Conservation (phyloP, 495 filamentous ascomycete species). For the Penicillium fimorum region DNA sequence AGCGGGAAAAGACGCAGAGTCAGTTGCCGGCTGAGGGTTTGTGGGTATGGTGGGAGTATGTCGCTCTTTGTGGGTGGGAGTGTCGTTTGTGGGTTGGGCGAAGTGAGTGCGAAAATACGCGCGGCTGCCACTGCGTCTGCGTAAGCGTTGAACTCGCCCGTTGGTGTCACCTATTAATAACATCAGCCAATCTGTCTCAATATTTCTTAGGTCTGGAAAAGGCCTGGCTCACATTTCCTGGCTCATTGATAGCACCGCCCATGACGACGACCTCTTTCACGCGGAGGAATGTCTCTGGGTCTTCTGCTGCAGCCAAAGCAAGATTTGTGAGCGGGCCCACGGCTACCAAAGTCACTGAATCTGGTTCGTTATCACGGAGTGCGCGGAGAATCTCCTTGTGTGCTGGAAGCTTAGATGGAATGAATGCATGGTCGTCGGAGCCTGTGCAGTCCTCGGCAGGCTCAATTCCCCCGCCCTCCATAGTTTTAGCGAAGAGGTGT, state of each 20-base stretch:
- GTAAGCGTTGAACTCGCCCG: conserved; percentile 81
- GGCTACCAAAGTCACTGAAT: conserved; percentile 85
- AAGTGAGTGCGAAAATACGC: conserved; percentile 85
- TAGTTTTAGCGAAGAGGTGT: conserved; percentile 63
- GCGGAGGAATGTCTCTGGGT: conserved; percentile 80
- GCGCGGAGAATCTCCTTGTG: conserved; percentile 83
- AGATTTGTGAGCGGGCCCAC: conserved; percentile 91
- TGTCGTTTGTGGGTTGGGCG: conserved; percentile 63
- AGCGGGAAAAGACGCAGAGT: conserved; percentile 82
- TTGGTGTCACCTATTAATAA: conserved; percentile 59
- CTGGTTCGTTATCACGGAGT: conserved; percentile 70
- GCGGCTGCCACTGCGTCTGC: conserved; percentile 84
- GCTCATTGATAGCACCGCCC: conserved; percentile 79
- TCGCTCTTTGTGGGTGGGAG: conserved; percentile 59
- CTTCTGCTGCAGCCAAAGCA: conserved; percentile 79
- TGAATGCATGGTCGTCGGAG: conserved; percentile 55
- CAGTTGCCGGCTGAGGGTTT: conserved; percentile 59
- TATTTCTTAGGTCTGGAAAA: neutral
- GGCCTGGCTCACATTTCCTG: conserved; percentile 65
- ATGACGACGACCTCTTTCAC: conserved; percentile 94
- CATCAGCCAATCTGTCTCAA: neutral
- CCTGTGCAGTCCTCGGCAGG: conserved; percentile 33
- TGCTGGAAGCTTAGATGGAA: conserved; percentile 65
- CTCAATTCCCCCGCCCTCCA: conserved; percentile 38
- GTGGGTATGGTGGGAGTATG: conserved; percentile 63